Base-by-base conservation (phyloP, 2,329 filamentous ascomycete genomes). In the Diplodia corticola region DNA sequence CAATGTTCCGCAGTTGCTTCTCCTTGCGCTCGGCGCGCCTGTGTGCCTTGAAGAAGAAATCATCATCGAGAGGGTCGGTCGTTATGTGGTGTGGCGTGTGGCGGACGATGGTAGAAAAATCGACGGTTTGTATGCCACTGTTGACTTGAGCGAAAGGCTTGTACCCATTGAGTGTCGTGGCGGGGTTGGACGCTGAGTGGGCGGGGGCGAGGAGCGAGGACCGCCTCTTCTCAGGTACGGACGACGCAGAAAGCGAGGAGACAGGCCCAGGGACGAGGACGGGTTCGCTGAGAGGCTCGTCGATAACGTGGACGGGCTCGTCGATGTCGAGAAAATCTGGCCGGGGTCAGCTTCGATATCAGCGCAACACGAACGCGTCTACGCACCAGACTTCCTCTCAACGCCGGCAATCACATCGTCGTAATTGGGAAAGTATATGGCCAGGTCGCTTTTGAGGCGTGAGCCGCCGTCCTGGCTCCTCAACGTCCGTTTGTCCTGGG, bases 361-460 rank as follows among this genome's bases (percentile, higher is more conserved):
- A 40, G 51, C 57, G 33, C 26, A 22, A 30, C 22, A n/a, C 61
- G 15, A 64, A 9, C 68, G 64, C 20, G 71, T 69, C 44, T 74
- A 71, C 71, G 76, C 85, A 93, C 93, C 89, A 71, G 89, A 83
- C 78, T 93, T 89, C 72, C 90, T 90, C 46, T 89, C 87, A 69
- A 92, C 89, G 75, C 96, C 91, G 69, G 91, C 93, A 79, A 98
- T 92, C 70, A 97, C 87, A 76, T 96, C 92, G 78, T 97, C 93
- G 78, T 97, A 98, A 74, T 96, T 93, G 63, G 91, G 89, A 74
- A 98, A 97, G 80, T 97, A 98, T 55, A 88, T 86, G 44, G 93
- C 89, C 68, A 98, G 84, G 75, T 97, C 93, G 79, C 93, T 97
- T 83, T 96, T 97, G 80, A 93, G 89, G 71, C 92, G 86, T 61